These are phyloP conservation scores for Hygrocybe coccinea DNA, from an alignment of 768 basidiomycete species.

Conservation along the genomic window DNA sequence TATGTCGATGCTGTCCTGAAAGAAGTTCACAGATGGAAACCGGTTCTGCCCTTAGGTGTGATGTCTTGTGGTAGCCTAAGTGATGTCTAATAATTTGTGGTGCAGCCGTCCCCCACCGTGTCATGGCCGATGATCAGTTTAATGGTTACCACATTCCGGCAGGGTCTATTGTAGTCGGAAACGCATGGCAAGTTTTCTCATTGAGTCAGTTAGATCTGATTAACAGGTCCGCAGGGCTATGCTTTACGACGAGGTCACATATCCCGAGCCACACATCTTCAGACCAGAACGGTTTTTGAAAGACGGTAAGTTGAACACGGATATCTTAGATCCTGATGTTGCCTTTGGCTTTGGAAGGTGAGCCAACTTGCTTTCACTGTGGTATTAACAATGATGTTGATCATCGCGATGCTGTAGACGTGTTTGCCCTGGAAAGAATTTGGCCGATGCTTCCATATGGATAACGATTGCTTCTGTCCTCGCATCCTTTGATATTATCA, in stretches of 20 bases:
- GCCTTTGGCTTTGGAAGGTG: slow-evolving; percentile 39
- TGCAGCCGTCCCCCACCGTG: slow-evolving; percentile 30
- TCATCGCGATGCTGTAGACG: background rate
- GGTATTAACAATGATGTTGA: slow-evolving; percentile 12
- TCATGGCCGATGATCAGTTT: slow-evolving; percentile 41
- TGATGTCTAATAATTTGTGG: background rate
- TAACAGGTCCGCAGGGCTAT: slow-evolving; percentile 25
- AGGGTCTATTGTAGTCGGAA: slow-evolving; percentile 33
- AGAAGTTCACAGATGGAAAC: slow-evolving; percentile 35
- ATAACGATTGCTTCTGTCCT: slow-evolving; percentile 8
- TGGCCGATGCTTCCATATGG: slow-evolving; percentile 5
- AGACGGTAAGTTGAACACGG: slow-evolving; percentile 33
- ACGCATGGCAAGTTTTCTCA: slow-evolving; percentile 27
- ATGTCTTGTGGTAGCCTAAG: background rate
- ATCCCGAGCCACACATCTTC: slow-evolving; percentile 36
- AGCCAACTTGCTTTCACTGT: slow-evolving; percentile 15
- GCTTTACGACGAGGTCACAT: slow-evolving; percentile 30
- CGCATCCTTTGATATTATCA: slow-evolving; percentile 8
- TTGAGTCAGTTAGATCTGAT: slow-evolving; percentile 1
- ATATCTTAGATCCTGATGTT: slow-evolving; percentile 34
- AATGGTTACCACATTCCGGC: slow-evolving; percentile 40
- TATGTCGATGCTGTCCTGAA: slow-evolving; percentile 35
- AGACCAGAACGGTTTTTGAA: slow-evolving; percentile 45
- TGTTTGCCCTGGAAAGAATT: slow-evolving; percentile 6
- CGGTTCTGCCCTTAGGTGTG: slow-evolving; percentile 28